phyloP scores from a whole-genome alignment of 1,139 yeast species.

The Magnusiomyces fungicola region DNA sequence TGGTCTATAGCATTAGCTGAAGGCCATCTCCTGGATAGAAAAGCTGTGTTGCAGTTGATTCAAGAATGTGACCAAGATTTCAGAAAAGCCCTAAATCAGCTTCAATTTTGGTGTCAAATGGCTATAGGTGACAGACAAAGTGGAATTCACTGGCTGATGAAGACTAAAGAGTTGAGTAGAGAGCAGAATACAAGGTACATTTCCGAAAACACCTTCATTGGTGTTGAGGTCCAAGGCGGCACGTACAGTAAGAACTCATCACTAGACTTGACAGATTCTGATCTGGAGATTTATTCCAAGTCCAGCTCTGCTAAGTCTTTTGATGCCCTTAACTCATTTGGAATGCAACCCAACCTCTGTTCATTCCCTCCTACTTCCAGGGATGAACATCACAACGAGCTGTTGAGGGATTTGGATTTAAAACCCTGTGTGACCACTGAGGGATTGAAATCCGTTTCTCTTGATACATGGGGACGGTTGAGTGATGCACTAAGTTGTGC shows the following conservation, averaged over 20 bases:
- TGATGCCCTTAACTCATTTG: neutral
- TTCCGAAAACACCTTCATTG: conserved; percentile 8
- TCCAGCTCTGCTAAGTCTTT: too few relatives aligned
- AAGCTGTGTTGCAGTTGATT: conserved; percentile 35
- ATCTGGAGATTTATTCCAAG: too few relatives aligned
- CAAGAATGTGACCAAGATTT: conserved; percentile 41
- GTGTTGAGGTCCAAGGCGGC: too few relatives aligned
- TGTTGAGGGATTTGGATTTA: neutral
- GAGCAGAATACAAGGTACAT: conserved; percentile 1
- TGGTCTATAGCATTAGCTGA: conserved; percentile 33
- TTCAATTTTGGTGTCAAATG: conserved; percentile 53
- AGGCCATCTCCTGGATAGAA: conserved; percentile 34
- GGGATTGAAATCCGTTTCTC: neutral
- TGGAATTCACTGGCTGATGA: conserved; percentile 8
- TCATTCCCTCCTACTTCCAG: neutral
- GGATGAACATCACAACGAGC: neutral
- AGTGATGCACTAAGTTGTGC: conserved; percentile 5
- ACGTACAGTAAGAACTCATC: too few relatives aligned
- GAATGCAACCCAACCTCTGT: neutral
- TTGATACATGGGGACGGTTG: neutral
- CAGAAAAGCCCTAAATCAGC: conserved; percentile 45
- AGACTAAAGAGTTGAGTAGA: neutral
- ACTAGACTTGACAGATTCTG: too few relatives aligned
- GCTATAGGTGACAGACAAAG: conserved; percentile 25
- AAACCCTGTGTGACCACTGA: neutral